phyloP scores from a whole-genome alignment of 495 filamentous ascomycete genomes.

The Cladorrhinum samala region DNA sequence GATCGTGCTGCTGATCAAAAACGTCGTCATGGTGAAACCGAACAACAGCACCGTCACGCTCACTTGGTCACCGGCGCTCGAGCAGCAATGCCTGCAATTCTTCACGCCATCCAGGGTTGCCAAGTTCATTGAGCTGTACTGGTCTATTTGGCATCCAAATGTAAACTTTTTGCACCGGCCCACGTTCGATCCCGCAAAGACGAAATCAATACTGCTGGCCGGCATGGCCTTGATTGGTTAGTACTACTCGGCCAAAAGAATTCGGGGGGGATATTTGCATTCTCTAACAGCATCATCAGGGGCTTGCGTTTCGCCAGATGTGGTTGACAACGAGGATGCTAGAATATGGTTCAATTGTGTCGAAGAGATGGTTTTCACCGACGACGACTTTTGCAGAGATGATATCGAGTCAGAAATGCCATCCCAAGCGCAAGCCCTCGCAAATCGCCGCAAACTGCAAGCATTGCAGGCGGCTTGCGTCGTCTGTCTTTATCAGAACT shows the following conservation, averaged over 20 bases:
- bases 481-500: conserved; percentile 27
- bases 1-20: conserved; percentile 22
- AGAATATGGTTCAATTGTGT: conserved; percentile 28
- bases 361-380: conserved; percentile 29
- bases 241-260: background rate
- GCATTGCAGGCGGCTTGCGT: conserved; percentile 25
- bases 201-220: conserved; percentile 22
- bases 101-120: conserved; percentile 23
- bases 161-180: conserved; percentile 25
- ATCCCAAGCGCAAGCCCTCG: conserved; percentile 1
- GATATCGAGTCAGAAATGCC: conserved; percentile 15
- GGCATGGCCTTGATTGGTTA: conserved; percentile 26
- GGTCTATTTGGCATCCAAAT: conserved; percentile 28
- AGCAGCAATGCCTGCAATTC: conserved; percentile 24
- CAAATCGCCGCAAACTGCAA: conserved; percentile 17
- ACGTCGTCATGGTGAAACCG: conserved; percentile 17
- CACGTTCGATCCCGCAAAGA: conserved; percentile 17
- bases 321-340: conserved; percentile 23
- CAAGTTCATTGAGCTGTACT: conserved; percentile 28
- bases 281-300: too few relatives aligned
- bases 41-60: conserved; percentile 23
- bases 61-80: conserved; percentile 21
- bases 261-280: background rate
- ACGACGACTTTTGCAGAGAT: conserved; percentile 29
- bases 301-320: conserved; percentile 27